These are phyloP conservation scores for Lachnellula hyalina DNA, from an alignment of 2,329 filamentous ascomycete genomes.

Conservation along the genomic window DNA sequence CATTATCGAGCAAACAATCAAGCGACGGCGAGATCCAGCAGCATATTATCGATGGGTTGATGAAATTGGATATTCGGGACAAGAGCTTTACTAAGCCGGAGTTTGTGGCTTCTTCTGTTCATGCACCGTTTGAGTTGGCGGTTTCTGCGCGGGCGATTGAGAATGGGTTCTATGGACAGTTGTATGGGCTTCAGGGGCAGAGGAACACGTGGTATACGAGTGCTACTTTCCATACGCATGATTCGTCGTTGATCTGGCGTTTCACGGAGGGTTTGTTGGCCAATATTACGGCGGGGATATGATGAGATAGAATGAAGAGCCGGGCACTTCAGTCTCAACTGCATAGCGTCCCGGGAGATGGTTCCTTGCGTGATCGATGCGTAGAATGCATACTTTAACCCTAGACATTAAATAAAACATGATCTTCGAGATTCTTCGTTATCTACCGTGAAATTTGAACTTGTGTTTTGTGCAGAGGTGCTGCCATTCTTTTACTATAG, in stretches of 20 bases:
- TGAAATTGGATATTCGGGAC: not conserved
- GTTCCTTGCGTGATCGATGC: too few species aligned
- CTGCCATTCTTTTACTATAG: too few species aligned
- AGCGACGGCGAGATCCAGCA: not conserved
- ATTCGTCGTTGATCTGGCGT: slow-evolving; percentile 8
- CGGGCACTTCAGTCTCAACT: too few species aligned
- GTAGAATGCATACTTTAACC: too few species aligned
- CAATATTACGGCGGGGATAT: not conserved
- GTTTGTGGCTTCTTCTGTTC: slow-evolving; percentile 33
- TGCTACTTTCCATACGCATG: slow-evolving; percentile 26
- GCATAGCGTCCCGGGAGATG: too few species aligned
- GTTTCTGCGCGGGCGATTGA: slow-evolving; percentile 31
- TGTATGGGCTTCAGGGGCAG: slow-evolving; percentile 38
- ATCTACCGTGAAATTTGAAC: too few species aligned
- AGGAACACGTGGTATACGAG: slow-evolving; percentile 41
- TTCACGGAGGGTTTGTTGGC: slow-evolving; percentile 2
- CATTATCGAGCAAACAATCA: too few species aligned
- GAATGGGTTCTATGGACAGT: slow-evolving; percentile 35
- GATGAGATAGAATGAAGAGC: too few species aligned
- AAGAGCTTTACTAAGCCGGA: slow-evolving; percentile 15
- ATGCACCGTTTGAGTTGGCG: slow-evolving; percentile 35
- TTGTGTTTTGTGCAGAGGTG: too few species aligned
- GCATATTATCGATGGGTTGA: not conserved
- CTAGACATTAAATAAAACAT: too few species aligned
- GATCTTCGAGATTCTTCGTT: too few species aligned